phyloP scores from a whole-genome alignment of 78 protist genomes.

The Andalucia godoyi region DNA sequence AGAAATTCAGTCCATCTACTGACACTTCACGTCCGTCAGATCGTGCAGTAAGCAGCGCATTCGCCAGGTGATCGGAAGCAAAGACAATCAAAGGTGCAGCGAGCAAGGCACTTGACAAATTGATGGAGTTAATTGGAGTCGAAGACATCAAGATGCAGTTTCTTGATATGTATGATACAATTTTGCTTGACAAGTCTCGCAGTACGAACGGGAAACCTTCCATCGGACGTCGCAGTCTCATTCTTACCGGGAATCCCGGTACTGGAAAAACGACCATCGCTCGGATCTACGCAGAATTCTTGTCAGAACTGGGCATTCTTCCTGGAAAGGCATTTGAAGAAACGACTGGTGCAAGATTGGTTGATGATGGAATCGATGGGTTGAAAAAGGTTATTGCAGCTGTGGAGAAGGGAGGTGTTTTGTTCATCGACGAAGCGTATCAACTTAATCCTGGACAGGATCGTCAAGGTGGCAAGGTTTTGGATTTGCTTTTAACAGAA shows the following conservation, averaged over 20 bases:
- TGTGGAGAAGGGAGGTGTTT: constrained; percentile 3
- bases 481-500: background rate
- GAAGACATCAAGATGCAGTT: too few species aligned
- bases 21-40: too few species aligned
- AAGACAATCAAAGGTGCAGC: too few species aligned
- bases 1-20: too few species aligned
- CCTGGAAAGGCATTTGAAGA: background rate
- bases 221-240: background rate
- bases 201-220: too few species aligned
- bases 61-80: too few species aligned
- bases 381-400: background rate
- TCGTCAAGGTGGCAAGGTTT: background rate
- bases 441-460: background rate
- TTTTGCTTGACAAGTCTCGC: too few species aligned
- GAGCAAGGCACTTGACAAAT: too few species aligned
- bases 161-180: too few species aligned
- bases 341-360: background rate
- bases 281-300: constrained; percentile 3
- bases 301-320: constrained; percentile 5
- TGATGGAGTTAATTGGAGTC: too few species aligned
- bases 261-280: constrained; percentile 40
- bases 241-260: constrained; percentile 29
- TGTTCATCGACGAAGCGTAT: constrained; percentile 52
- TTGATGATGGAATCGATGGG: background rate
- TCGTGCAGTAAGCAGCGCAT: too few species aligned